phyloP scores from a whole-genome alignment of 2,329 filamentous ascomycete species.

The Raffaelea albimanens region DNA sequence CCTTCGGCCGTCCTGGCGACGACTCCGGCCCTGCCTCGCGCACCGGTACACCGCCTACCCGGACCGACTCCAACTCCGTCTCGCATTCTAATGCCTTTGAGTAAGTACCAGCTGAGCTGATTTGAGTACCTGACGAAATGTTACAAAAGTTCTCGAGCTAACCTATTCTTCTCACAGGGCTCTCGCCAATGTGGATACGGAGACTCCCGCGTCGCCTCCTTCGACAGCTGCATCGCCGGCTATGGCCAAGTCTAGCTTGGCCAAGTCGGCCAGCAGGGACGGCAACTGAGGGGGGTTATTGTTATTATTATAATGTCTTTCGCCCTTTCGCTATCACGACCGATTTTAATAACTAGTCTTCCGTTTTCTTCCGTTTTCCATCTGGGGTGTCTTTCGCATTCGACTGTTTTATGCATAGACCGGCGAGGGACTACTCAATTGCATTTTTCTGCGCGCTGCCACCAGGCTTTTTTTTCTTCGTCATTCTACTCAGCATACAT shows the following conservation, averaged over 20 bases:
- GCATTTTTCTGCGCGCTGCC: not conserved
- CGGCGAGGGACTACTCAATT: slow-evolving; percentile 13
- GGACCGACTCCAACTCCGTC: slow-evolving; percentile 35
- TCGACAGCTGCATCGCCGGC: slow-evolving; percentile 58
- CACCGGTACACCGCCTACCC: slow-evolving; percentile 73
- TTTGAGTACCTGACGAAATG: too few relatives aligned
- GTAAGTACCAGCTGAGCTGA: slow-evolving; percentile 49
- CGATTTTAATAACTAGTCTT: not conserved
- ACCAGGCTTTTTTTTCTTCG: not conserved
- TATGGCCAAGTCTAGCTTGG: slow-evolving; percentile 51
- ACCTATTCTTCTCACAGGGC: slow-evolving; percentile 29
- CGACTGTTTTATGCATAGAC: slow-evolving; percentile 34
- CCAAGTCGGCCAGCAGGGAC: slow-evolving; percentile 40
- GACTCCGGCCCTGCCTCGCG: slow-evolving; percentile 83
- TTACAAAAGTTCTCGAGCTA: too few relatives aligned
- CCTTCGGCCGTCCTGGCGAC: slow-evolving; percentile 64
- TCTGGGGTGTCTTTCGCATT: slow-evolving; percentile 30
- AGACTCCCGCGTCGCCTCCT: slow-evolving; percentile 60
- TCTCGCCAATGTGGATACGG: slow-evolving; percentile 51
- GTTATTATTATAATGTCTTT: slow-evolving; percentile 13
- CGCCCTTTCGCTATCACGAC: not conserved
- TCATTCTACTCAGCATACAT: slow-evolving; percentile 13
- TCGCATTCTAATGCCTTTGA: slow-evolving; percentile 81
- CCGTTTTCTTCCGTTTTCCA: slow-evolving; percentile 13
- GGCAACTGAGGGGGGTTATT: slow-evolving; percentile 23